Evolutionary conservation across 2,329 filamentous ascomycete genomes (phyloP).

Genomic region (Drechslerella dactyloides): DNA sequence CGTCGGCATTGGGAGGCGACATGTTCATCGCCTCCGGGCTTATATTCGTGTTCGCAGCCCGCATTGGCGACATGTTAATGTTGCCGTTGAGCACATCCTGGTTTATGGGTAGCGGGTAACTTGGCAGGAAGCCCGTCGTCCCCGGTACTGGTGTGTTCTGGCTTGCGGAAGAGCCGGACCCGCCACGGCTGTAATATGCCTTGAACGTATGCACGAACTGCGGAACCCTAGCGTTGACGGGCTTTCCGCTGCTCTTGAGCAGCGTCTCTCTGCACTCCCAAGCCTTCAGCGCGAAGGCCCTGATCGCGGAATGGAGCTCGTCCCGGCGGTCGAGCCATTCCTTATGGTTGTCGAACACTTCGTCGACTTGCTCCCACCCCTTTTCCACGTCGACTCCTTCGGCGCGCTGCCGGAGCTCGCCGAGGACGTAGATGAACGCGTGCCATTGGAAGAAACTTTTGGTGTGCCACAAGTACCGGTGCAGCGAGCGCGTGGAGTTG

Average conservation of each 20-base stretch:
- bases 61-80: background rate
- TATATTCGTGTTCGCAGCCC: background rate
- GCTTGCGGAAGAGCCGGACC: background rate
- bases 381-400: conserved; percentile 53
- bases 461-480: conserved; percentile 56
- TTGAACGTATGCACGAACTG: conserved; percentile 26
- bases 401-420: conserved; percentile 55
- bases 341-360: conserved; percentile 55
- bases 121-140: background rate
- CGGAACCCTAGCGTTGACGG: conserved; percentile 13
- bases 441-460: conserved; percentile 57
- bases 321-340: conserved; percentile 55
- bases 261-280: conserved; percentile 54
- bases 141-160: background rate
- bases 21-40: conserved; percentile 15
- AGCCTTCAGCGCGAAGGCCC: conserved; percentile 56
- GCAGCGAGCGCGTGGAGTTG: conserved; percentile 53
- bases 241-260: conserved; percentile 12
- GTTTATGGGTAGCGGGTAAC: background rate
- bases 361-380: conserved; percentile 55
- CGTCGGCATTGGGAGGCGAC: conserved; percentile 14
- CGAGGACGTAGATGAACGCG: conserved; percentile 57
- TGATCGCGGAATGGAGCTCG: conserved; percentile 56
- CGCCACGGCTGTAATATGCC: conserved; percentile 11
- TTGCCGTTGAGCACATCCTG: background rate